phyloP scores from a whole-genome alignment of 257 asterid genomes.

The Gynochthodes officinalis region DNA sequence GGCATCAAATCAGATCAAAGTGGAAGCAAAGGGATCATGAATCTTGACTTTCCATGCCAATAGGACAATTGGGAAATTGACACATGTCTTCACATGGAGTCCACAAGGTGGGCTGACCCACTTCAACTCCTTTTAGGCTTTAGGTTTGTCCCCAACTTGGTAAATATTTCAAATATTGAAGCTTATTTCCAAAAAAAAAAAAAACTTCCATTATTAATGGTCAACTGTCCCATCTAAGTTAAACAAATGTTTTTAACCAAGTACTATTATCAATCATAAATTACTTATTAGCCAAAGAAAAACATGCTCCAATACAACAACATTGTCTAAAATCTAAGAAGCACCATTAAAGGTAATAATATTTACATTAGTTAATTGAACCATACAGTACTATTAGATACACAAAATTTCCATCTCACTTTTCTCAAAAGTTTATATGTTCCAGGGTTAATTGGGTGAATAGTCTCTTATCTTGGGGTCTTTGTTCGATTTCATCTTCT shows the following conservation, averaged over 20 bases:
- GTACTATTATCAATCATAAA: background rate
- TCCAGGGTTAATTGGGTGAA: too few species aligned
- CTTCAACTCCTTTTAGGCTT: background rate
- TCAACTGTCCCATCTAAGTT: background rate
- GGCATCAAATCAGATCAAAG: constrained; percentile 11
- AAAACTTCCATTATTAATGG: background rate
- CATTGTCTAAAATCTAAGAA: constrained; percentile 2
- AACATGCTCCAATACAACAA: background rate
- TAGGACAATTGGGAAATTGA: constrained; percentile 24
- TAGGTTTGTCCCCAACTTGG: background rate
- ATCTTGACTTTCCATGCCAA: constrained; percentile 9
- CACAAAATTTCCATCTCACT: background rate
- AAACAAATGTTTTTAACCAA: background rate
- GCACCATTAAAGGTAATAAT: background rate
- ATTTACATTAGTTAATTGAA: background rate
- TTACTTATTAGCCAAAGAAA: background rate
- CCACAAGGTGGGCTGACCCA: constrained; percentile 15
- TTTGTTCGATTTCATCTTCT: too few species aligned
- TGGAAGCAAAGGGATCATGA: constrained; percentile 19
- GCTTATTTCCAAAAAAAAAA: too few species aligned
- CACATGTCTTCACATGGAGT: constrained; percentile 29
- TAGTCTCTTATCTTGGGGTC: too few species aligned
- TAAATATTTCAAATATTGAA: background rate
- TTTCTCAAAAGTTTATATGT: too few species aligned
- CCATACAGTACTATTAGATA: background rate